Percentiles rank a stretch among this genome's conserved stretches.
phyloP scores from a whole-genome alignment of 2,329 filamentous ascomycete species.

The Orbilia quercus region DNA sequence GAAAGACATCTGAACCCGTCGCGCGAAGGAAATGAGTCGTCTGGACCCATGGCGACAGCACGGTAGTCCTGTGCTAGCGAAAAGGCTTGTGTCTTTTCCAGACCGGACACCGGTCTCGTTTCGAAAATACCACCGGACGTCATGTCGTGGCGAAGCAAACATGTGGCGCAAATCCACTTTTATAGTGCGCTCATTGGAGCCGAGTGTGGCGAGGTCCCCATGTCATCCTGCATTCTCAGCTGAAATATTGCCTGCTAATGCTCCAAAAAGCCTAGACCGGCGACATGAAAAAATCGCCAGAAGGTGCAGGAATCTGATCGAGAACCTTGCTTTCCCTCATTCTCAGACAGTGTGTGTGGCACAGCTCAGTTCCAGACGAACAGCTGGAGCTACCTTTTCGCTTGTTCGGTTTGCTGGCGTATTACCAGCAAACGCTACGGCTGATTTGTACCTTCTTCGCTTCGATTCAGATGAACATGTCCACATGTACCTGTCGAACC shows the following conservation, averaged over 20 bases:
- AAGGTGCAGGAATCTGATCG: constrained; percentile 43
- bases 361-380: too few relatives aligned
- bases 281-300: constrained; percentile 33
- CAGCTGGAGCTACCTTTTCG: constrained; percentile 1
- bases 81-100: background rate
- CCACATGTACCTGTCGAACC: too few relatives aligned
- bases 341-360: background rate
- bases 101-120: constrained; percentile 7
- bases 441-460: constrained; percentile 22
- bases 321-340: constrained; percentile 20
- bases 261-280: constrained; percentile 23
- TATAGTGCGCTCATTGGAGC: constrained; percentile 22
- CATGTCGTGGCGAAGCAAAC: constrained; percentile 42
- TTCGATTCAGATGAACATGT: constrained; percentile 11
- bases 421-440: background rate
- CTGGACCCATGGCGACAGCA: constrained; percentile 13
- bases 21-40: constrained; percentile 15
- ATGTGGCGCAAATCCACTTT: constrained; percentile 30
- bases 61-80: too few relatives aligned
- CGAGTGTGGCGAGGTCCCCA: constrained; percentile 45
- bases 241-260: constrained; percentile 37
- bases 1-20: background rate
- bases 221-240: constrained; percentile 55
- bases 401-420: constrained; percentile 16
- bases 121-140: constrained; percentile 5